Conservation (phyloP, 805 yeast genomes). For the Wickerhamiella galacta region DNA sequence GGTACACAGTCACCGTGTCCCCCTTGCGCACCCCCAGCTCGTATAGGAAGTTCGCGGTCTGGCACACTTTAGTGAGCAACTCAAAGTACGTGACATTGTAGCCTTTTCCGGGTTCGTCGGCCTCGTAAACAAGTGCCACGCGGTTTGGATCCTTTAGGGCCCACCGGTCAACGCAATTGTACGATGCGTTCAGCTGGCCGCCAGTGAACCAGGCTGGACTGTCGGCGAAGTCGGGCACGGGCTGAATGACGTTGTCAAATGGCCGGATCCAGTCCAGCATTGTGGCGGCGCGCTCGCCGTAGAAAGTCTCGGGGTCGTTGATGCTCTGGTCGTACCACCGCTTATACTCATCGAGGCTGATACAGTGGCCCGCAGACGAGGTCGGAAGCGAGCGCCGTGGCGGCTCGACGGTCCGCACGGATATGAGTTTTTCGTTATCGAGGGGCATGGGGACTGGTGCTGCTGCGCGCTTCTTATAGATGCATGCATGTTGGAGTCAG, state of each 20-base stretch:
- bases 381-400: constrained; percentile 6
- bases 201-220: constrained; percentile 56
- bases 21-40: constrained; percentile 59
- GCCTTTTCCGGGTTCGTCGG: constrained; percentile 58
- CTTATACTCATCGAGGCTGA: constrained; percentile 34
- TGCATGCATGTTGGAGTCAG: background rate
- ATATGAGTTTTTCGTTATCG: constrained; percentile 1
- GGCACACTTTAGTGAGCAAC: constrained; percentile 50
- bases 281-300: constrained; percentile 36
- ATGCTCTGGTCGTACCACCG: constrained; percentile 38
- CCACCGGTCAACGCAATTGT: constrained; percentile 70
- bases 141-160: constrained; percentile 56
- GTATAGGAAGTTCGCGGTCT: constrained; percentile 52
- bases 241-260: constrained; percentile 24
- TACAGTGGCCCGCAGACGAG: constrained; percentile 20
- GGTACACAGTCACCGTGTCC: constrained; percentile 70
- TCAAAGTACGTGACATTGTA: constrained; percentile 50
- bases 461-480: background rate
- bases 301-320: constrained; percentile 36
- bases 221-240: constrained; percentile 15
- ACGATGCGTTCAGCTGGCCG: constrained; percentile 66
- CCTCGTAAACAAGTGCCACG: constrained; percentile 62
- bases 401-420: constrained; percentile 1
- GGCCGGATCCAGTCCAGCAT: constrained; percentile 36
- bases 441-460: constrained; percentile 1